phyloP scores from a whole-genome alignment of 163 green algal species.

The Chlorella variabilis region DNA sequence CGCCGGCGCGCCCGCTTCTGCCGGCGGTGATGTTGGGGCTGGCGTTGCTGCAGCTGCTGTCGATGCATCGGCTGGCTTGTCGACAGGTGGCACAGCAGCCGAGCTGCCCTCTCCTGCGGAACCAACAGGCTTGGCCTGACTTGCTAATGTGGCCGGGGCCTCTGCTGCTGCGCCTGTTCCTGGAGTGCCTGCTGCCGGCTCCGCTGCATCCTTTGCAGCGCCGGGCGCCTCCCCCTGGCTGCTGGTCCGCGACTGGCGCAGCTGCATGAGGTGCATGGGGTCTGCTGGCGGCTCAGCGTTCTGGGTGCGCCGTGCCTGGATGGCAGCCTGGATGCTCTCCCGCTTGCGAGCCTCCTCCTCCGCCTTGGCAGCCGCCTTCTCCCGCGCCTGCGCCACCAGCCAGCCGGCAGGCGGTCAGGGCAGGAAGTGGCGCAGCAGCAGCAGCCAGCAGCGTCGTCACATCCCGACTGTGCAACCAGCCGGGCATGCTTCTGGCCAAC shows the following conservation, averaged over 20 bases:
- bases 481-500: too few relatives aligned
- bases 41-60: neutral
- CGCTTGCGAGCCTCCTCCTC: slow-evolving; percentile 28
- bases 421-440: too few relatives aligned
- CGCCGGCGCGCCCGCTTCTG: too few relatives aligned
- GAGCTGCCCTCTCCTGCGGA: neutral
- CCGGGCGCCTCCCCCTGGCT: neutral
- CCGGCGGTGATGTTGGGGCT: neutral
- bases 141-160: too few relatives aligned
- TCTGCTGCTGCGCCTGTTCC: too few relatives aligned
- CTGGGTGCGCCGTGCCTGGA: slow-evolving; percentile 20
- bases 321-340: slow-evolving; percentile 25
- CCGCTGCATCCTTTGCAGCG: neutral
- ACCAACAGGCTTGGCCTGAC: neutral
- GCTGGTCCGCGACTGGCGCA: slow-evolving; percentile 16
- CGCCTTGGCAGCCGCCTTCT: neutral
- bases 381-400: neutral
- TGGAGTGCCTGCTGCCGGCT: neutral
- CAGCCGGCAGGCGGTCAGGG: neutral
- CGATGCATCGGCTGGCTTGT: too few relatives aligned
- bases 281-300: neutral
- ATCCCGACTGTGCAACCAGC: too few relatives aligned
- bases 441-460: too few relatives aligned
- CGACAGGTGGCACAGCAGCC: too few relatives aligned
- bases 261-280: slow-evolving; percentile 36